Conservation (phyloP, 331 rosid genomes). For the Dryas integrifolia region DNA sequence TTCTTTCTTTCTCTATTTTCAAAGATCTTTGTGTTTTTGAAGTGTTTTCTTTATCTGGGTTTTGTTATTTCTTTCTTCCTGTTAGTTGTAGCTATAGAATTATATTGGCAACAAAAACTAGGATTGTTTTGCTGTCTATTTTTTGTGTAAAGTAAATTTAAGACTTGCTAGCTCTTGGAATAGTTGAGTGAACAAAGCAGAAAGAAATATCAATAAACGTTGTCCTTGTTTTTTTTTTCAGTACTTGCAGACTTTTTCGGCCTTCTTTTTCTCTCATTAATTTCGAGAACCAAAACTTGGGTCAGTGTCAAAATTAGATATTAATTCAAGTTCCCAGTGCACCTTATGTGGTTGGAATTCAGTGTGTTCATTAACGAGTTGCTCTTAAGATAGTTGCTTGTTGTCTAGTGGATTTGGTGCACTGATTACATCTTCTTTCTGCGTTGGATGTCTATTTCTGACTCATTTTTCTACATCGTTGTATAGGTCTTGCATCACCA, state of each 20-base stretch:
- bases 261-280: not conserved
- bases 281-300: not conserved
- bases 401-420: slow-evolving; percentile 7
- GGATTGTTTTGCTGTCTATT: not conserved
- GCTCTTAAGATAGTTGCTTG: slow-evolving; percentile 1
- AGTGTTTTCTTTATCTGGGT: not conserved
- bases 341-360: not conserved
- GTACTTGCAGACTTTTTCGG: not conserved
- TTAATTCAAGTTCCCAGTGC: slow-evolving; percentile 9
- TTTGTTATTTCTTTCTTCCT: not conserved
- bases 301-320: not conserved
- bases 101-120: not conserved
- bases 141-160: not conserved
- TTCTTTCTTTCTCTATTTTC: not conserved
- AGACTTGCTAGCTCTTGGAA: not conserved
- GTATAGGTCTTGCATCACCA: slow-evolving; percentile 80
- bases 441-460: slow-evolving; percentile 36
- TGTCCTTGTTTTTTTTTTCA: not conserved
- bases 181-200: not conserved
- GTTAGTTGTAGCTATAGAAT: not conserved
- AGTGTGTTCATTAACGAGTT: not conserved
- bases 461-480: slow-evolving; percentile 50
- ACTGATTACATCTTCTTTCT: not conserved
- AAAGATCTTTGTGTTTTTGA: not conserved
- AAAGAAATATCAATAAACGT: not conserved